Percentiles rank a stretch among this genome's conserved stretches.
Conservation (phyloP, 164 flowering plant species). For the Vitis labrusca region DNA sequence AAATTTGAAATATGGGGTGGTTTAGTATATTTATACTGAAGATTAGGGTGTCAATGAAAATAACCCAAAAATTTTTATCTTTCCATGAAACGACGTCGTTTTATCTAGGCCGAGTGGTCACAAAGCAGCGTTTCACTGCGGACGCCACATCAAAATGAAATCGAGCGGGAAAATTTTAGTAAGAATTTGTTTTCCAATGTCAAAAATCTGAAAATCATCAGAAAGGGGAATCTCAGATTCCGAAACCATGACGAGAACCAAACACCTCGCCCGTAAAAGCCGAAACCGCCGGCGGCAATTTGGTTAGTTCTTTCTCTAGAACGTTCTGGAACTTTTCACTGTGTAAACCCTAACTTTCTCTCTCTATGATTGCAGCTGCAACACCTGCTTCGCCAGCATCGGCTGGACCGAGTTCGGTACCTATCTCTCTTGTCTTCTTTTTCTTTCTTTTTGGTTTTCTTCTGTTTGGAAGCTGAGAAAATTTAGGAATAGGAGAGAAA, state of each 20-base stretch:
- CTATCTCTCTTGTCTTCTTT: background rate
- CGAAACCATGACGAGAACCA: constrained; percentile 23
- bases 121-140: background rate
- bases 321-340: background rate
- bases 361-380: background rate
- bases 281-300: background rate
- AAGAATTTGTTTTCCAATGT: too few relatives aligned
- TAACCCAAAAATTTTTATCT: too few relatives aligned
- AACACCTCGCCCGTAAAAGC: constrained; percentile 4
- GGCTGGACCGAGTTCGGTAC: background rate
- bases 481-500: background rate
- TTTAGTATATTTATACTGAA: too few relatives aligned
- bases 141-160: background rate
- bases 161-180: background rate
- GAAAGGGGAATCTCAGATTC: too few relatives aligned
- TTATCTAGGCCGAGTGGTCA: too few relatives aligned
- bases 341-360: background rate
- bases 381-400: constrained; percentile 1
- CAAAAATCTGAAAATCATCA: too few relatives aligned
- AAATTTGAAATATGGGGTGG: too few relatives aligned
- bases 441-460: background rate
- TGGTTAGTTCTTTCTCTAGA: background rate
- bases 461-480: constrained; percentile 1
- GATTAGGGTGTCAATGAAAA: too few relatives aligned
- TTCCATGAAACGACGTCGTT: too few relatives aligned